Evolutionary conservation across 2,329 filamentous ascomycete genomes (phyloP).

Genomic region (Dactylellina parvicollis): DNA sequence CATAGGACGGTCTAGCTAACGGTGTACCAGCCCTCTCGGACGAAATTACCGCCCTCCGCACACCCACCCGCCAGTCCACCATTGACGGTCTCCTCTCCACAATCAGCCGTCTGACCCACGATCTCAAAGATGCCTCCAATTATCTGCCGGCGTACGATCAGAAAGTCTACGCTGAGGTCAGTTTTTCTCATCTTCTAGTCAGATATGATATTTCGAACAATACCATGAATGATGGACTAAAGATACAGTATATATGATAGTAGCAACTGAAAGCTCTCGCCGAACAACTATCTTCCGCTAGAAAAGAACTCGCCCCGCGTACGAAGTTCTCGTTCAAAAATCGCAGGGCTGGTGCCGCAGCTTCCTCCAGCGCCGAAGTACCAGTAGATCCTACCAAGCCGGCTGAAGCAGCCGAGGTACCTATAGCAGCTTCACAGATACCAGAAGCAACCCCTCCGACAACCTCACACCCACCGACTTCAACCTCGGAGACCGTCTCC

Average conservation of each 20-base stretch:
- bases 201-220: not conserved
- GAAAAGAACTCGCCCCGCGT: constrained; percentile 20
- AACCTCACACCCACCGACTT: constrained; percentile 11
- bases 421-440: constrained; percentile 8
- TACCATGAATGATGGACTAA: not conserved
- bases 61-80: constrained; percentile 76
- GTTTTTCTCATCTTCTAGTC: constrained; percentile 14
- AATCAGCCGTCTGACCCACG: constrained; percentile 81
- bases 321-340: constrained; percentile 42
- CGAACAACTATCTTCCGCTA: constrained; percentile 2
- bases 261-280: constrained; percentile 38
- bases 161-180: constrained; percentile 80
- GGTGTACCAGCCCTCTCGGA: constrained; percentile 74
- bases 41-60: constrained; percentile 75
- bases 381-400: not conserved
- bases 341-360: not conserved
- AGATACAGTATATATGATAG: not conserved
- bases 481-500: not conserved
- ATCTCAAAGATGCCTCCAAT: constrained; percentile 83
- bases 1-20: not conserved
- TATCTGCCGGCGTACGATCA: constrained; percentile 91
- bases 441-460: constrained; percentile 28
- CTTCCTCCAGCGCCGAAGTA: not conserved
- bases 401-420: too few species aligned
- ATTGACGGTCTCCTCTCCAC: constrained; percentile 81